phyloP scores from a whole-genome alignment of 2,329 filamentous ascomycete genomes.

The Fusarium stilboides region DNA sequence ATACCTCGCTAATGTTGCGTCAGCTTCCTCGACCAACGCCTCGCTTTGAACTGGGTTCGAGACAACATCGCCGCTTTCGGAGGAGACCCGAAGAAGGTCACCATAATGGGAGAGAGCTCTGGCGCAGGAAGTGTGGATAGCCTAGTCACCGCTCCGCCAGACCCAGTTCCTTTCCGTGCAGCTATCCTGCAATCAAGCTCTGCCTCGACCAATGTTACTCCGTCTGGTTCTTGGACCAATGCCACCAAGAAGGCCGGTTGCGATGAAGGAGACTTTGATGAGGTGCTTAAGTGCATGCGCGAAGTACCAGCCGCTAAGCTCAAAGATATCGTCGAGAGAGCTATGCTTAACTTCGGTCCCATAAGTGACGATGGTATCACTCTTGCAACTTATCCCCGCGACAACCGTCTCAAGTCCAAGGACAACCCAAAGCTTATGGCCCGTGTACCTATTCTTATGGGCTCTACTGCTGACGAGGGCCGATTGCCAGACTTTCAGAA shows the following conservation, averaged over 20 bases:
- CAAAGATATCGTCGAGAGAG: constrained; percentile 32
- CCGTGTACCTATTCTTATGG: constrained; percentile 45
- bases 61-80: constrained; percentile 66
- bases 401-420: constrained; percentile 28
- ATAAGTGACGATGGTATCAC: constrained; percentile 45
- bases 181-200: constrained; percentile 51
- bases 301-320: constrained; percentile 35
- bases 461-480: constrained; percentile 46
- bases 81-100: constrained; percentile 62
- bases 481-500: constrained; percentile 21
- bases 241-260: constrained; percentile 31
- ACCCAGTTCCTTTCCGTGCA: constrained; percentile 49
- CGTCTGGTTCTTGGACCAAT: constrained; percentile 36
- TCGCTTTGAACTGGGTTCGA: constrained; percentile 66
- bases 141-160: constrained; percentile 47
- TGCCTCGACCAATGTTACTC: constrained; percentile 7
- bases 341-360: constrained; percentile 42
- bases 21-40: constrained; percentile 56
- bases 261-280: neutral
- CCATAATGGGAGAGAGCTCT: constrained; percentile 68
- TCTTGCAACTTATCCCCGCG: constrained; percentile 31
- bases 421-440: constrained; percentile 27
- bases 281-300: constrained; percentile 46
- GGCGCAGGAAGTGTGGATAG: constrained; percentile 69
- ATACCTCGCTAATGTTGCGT: neutral